These are phyloP conservation scores for Irpex sp. DNA, from an alignment of 1,284 basidiomycete genomes.

Conservation along the genomic window DNA sequence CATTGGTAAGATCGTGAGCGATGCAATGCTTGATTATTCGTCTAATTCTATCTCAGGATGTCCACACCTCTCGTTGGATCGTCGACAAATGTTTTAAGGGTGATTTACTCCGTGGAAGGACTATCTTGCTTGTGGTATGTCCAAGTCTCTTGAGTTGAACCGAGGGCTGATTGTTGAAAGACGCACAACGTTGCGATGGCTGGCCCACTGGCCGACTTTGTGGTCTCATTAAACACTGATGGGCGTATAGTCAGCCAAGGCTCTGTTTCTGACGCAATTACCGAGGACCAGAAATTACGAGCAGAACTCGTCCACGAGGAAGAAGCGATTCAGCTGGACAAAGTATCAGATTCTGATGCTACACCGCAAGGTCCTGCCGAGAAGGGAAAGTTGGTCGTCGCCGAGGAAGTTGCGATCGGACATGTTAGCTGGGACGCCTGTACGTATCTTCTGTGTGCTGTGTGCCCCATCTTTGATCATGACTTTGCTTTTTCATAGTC, in stretches of 20 bases:
- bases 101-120: constrained; percentile 63
- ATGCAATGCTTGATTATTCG: background rate
- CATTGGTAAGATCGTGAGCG: constrained; percentile 26
- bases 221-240: constrained; percentile 54
- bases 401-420: constrained; percentile 57
- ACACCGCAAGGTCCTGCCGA: constrained; percentile 18
- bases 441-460: constrained; percentile 15
- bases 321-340: constrained; percentile 36
- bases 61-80: constrained; percentile 73
- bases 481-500: constrained; percentile 16
- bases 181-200: constrained; percentile 48
- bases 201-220: constrained; percentile 56
- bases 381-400: constrained; percentile 48
- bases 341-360: constrained; percentile 29
- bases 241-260: constrained; percentile 47
- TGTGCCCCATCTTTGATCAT: background rate
- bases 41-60: constrained; percentile 28
- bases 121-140: constrained; percentile 68
- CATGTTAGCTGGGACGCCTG: constrained; percentile 46
- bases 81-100: constrained; percentile 74
- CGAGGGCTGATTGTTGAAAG: constrained; percentile 1
- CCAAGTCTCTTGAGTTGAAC: background rate
- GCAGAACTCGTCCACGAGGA: constrained; percentile 33
- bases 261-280: constrained; percentile 38
- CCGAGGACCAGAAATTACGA: constrained; percentile 30